These are phyloP conservation scores for Usnea hakonensis DNA, from an alignment of 495 filamentous ascomycete genomes.

Conservation along the genomic window DNA sequence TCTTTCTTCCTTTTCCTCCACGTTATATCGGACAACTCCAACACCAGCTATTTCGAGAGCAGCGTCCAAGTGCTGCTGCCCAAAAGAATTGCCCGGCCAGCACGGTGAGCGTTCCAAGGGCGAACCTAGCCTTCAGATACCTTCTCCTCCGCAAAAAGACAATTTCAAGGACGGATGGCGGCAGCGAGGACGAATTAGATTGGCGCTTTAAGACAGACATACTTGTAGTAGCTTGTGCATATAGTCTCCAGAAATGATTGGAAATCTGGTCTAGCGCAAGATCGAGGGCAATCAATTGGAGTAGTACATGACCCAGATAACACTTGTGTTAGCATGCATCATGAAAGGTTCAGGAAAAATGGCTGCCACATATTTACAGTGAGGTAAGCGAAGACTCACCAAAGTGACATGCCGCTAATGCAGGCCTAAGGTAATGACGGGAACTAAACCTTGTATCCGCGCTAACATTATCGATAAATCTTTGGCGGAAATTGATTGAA, in stretches of 20 bases:
- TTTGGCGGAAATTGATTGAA: background rate
- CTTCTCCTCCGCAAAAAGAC: background rate
- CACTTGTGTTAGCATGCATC: background rate
- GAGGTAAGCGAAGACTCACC: background rate
- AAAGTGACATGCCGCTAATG: background rate
- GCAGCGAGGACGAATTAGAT: slow-evolving; percentile 39
- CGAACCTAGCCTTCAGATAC: slow-evolving; percentile 44
- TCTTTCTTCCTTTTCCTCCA: background rate
- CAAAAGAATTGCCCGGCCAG: slow-evolving; percentile 37
- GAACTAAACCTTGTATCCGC: background rate
- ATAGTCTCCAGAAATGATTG: background rate
- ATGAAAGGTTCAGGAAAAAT: background rate
- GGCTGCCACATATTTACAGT: background rate
- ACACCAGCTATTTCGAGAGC: slow-evolving; percentile 59
- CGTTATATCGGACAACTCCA: slow-evolving; percentile 37
- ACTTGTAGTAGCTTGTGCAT: background rate
- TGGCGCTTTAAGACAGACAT: slow-evolving; percentile 38
- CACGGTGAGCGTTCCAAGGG: slow-evolving; percentile 31
- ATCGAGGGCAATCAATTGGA: too few relatives aligned
- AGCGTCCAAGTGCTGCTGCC: slow-evolving; percentile 48
- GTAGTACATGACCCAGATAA: background rate
- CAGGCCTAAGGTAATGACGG: background rate
- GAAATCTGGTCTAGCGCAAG: background rate
- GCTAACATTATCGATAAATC: slow-evolving; percentile 7
- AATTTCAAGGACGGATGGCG: slow-evolving; percentile 23